Evolutionary conservation across 148 eudicot species (phyloP), one percentile per base, ranked within the genome.

Genomic region (Arbutus unedo): DNA sequence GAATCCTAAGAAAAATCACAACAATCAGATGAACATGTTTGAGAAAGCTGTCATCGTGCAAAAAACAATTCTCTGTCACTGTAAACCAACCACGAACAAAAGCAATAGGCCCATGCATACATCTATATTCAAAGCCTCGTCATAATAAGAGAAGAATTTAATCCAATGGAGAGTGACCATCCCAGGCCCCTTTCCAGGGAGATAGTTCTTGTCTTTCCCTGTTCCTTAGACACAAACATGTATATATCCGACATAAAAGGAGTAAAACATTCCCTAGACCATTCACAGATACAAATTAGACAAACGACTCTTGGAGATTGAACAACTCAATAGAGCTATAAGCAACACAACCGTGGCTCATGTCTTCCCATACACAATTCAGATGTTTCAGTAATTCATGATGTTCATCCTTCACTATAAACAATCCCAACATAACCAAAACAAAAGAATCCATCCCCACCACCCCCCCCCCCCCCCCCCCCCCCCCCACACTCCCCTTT

Each of bases 1-100:
- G 76, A 43, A 41, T 18, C 49, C n/a, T 44, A 43, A 38, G 7
- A 38, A 71, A 71, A 48, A 71, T 71, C 6, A 4, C 19, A 41
- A 70, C 49, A 71, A 68, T 14, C 44, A 68, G 8, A 44, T 72
- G 76, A 72, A 44, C 75, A 71, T 43, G 49, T 71, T 71, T 43
- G 19, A 43, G 49, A 6, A 16, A 44, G 21, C 21, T 45, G 13
- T 8, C 76, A 18, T 18, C 50, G 16, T 44, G 8, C 53, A 8
- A 44, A 16, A 41, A 72, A 19, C 76, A 44, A 72, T 44, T 44
- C 25, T 18, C 1, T 45, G 51, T 72, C 21, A 16, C 25, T 6
- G 50, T 43, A 77, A 77, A 77, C 2, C 13, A 16, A 55, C 48
- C 8, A 55, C 15, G 7, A 23, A 53, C 18, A 3, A 21, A 23